Base-by-base conservation (phyloP, 2,329 filamentous ascomycete species). In the Coniella vitis region DNA sequence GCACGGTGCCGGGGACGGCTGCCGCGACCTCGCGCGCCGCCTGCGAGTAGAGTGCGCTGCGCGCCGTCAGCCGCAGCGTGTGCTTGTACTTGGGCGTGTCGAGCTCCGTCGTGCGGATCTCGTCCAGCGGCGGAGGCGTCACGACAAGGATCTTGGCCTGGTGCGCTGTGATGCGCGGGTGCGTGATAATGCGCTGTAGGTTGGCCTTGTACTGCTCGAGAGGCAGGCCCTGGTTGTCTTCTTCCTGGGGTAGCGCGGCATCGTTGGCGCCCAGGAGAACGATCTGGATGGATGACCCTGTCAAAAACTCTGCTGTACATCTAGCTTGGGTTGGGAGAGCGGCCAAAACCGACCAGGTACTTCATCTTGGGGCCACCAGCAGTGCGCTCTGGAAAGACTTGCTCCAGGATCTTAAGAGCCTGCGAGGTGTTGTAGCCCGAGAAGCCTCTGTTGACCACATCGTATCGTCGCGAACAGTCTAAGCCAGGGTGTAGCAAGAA, bases 211-310 rank as follows among this genome's bases (percentile, higher is more conserved):
- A 97, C 52, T 81, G 69, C 1, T 83, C 75, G n/a, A 95, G 66
- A 1, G 87, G 79, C 7, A 97, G 78, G 63, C 91, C 82, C 66
- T 97, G 93, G 9, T 73, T 71, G 44, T 79, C 81, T 4, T 73
- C 72, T 4, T 76, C 72, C 34, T 78, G 69, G 3, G 81, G 76
- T 3, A 94, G 65, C 47, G 83, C 83, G 3, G 91, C 84, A 66
- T 97, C 93, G 63, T 98, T 97, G 57, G 93, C 88, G 16, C 93
- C 93, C 52, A 96, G 83, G 56, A 95, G 84, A 51, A 95, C 68
- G 35, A 86, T 72, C 86, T 90, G 50, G 17, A 19, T n/a, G 12
- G 16, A 4, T 9, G 47, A 19, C 19, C 10, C 5, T 16, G 21
- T 60, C 20, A 68, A 59, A 53, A 56, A 17, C 36, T 32, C 41